Base-by-base conservation (phyloP, 345 rosid genomes). In the Murraya paniculata region DNA sequence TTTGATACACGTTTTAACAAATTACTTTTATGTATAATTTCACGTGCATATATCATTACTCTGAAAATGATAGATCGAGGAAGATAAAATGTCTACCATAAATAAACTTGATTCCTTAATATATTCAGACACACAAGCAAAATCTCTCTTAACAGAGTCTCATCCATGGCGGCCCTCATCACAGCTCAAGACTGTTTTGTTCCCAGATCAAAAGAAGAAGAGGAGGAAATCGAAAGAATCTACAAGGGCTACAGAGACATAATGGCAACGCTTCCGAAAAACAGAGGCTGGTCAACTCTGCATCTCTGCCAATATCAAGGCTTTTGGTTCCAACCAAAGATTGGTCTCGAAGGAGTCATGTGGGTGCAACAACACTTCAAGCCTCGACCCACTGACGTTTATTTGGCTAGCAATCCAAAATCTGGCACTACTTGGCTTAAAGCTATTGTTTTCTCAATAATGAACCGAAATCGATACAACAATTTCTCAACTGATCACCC, bases 371-470 rank as follows among this genome's bases (percentile, higher is more conserved):
- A 70, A 28, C 58, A 19, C 39, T 70, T 70, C 73, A 70, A 28
- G 38, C 6, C 25, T 16, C 14, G 60, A 50, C 73, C 25, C 2
- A 28, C 36, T 48, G 73, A 64, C 10, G 41, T 64, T 64, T 31
- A 30, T 4, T 18, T 64, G 16, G 9, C 10, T 19, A 18, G 24
- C 38, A 11, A 24, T 50, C 36, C 73, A 28, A 70, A 70, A 48
- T 45, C 60, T 8, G 60, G 60, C 9, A 70, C 73, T 16, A 50
- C 60, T 45, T 70, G 73, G 73, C 73, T 50, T 48, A 70, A 70
- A 9, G 60, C 73, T 28, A 58, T 70, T 5, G 14, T 50, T 27
- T 70, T 69, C 38, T 48, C 60, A 1, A 27, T 50, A 48, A 45
- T 28, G 8, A 74, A 69, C n/a, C 66, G 82, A 64, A 28, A 25